Evolutionary conservation across 306 rosid species (phyloP).

Genomic region (Mimosa bimucronata): DNA sequence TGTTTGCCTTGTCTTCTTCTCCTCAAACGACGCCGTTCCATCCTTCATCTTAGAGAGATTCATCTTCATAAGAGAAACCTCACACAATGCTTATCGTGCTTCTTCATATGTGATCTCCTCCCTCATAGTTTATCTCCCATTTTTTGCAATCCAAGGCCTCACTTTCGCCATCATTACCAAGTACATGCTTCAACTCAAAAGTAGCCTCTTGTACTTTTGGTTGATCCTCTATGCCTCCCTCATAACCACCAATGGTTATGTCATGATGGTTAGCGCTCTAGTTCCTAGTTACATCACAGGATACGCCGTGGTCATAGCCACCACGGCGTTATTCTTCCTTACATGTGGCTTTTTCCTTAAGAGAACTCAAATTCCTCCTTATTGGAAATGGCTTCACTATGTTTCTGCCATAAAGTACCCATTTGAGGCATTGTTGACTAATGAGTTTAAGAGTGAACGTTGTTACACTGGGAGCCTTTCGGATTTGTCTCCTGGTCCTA

Average conservation of each 20-base stretch:
- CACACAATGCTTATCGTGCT: conserved; percentile 91
- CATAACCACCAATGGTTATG: conserved; percentile 84
- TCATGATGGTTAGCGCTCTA: conserved; percentile 90
- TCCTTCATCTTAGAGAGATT: conserved; percentile 85
- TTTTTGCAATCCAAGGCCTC: conserved; percentile 81
- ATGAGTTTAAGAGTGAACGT: conserved; percentile 63
- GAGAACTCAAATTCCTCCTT: conserved; percentile 54
- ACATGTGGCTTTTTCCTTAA: conserved; percentile 88
- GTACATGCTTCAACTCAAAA: conserved; percentile 51
- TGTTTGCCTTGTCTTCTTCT: conserved; percentile 83
- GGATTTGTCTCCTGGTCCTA: conserved; percentile 73
- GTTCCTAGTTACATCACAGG: conserved; percentile 92
- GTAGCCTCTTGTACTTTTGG: conserved; percentile 68
- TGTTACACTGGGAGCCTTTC: conserved; percentile 58
- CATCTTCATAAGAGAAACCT: conserved; percentile 89
- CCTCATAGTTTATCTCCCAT: conserved; percentile 83
- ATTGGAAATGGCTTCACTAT: conserved; percentile 90
- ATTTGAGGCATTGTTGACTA: conserved; percentile 77
- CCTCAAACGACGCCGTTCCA: conserved; percentile 95
- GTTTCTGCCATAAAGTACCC: conserved; percentile 89
- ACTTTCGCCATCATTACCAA: conserved; percentile 83
- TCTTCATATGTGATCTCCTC: conserved; percentile 84
- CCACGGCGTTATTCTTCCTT: conserved; percentile 90
- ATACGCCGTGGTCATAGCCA: conserved; percentile 87
- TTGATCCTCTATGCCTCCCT: conserved; percentile 75